These are phyloP conservation scores for Geranium brycei DNA, from an alignment of 345 rosid genomes.

Conservation along the genomic window DNA sequence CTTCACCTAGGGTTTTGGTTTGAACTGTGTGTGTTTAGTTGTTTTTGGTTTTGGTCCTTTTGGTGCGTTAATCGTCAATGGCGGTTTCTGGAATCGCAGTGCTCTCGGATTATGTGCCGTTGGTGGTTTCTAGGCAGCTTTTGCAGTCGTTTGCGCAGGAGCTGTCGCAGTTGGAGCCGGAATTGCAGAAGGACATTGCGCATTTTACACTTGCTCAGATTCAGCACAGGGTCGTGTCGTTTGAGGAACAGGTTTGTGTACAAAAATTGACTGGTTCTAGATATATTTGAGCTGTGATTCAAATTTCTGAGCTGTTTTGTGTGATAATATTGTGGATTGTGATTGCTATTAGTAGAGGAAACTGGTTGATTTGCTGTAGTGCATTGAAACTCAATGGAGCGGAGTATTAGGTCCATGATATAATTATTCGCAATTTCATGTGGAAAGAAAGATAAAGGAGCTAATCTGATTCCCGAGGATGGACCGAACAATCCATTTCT, in stretches of 20 bases:
- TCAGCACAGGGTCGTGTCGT: slow-evolving; percentile 95
- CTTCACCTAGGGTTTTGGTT: not conserved
- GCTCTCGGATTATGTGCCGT: slow-evolving; percentile 80
- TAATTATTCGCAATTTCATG: too few species aligned
- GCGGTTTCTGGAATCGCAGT: slow-evolving; percentile 25
- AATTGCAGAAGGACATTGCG: slow-evolving; percentile 80
- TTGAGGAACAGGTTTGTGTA: slow-evolving; percentile 79
- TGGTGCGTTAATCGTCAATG: not conserved
- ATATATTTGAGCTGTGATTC: not conserved
- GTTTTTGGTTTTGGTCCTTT: not conserved
- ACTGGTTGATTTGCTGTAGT: not conserved
- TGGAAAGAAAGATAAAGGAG: too few species aligned
- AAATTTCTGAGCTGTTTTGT: not conserved
- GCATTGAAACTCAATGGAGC: not conserved
- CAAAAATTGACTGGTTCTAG: not conserved
- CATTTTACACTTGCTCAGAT: slow-evolving; percentile 81
- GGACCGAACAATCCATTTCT: too few species aligned
- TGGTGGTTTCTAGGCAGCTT: slow-evolving; percentile 93
- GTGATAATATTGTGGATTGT: not conserved
- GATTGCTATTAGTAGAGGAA: not conserved
- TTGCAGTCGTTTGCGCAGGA: slow-evolving; percentile 82
- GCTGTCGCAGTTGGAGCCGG: slow-evolving; percentile 63
- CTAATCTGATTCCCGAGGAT: too few species aligned
- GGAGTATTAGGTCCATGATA: too few species aligned
- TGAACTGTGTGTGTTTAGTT: not conserved